phyloP scores from a whole-genome alignment of 208 protist species.

The Wallacemonas sp. region DNA sequence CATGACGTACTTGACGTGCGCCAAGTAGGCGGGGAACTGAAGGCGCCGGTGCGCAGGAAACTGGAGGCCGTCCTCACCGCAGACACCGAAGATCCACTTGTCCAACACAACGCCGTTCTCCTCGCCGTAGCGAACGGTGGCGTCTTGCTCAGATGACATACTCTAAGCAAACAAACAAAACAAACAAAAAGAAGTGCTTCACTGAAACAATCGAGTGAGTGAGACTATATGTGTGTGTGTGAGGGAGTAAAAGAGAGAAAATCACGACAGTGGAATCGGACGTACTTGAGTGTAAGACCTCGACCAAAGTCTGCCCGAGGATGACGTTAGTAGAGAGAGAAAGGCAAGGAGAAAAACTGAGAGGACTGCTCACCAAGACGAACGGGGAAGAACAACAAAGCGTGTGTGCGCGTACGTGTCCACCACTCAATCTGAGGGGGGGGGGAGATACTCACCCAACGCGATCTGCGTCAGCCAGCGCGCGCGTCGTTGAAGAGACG shows the following conservation, averaged over 20 bases:
- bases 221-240: no score
- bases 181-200: conserved; percentile 7
- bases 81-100: conserved; percentile 68
- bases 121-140: conserved; percentile 26
- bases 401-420: no score
- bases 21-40: conserved; percentile 43
- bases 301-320: no score
- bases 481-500: no score
- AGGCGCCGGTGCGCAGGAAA: conserved; percentile 52
- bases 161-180: not conserved
- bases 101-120: conserved; percentile 53
- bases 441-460: no score
- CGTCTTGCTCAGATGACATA: conserved; percentile 3
- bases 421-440: no score
- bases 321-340: no score
- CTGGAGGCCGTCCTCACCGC: conserved; percentile 48
- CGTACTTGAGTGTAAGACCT: no score
- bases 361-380: not conserved
- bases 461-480: no score
- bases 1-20: conserved; percentile 20
- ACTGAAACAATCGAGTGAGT: not conserved
- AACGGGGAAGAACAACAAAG: not conserved
- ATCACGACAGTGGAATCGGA: no score
- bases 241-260: no score
- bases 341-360: conserved; percentile 1